A percentile compares a stretch with the other conserved stretches of the same genome.
Evolutionary conservation across 2,329 filamentous ascomycete species (phyloP).

Genomic region (Cercospora nicotianae): DNA sequence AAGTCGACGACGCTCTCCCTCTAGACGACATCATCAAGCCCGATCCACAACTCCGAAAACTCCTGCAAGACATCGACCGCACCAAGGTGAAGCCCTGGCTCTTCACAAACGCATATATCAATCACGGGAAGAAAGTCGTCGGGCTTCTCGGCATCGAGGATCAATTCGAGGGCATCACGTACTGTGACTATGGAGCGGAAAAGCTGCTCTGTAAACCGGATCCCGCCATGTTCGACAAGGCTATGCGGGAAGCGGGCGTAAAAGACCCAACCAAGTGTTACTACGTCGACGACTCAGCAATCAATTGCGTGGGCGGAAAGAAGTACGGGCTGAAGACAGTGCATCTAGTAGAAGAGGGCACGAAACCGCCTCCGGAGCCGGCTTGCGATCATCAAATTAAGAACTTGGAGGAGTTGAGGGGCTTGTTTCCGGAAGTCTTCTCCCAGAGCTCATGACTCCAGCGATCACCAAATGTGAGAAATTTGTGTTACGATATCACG

Average conservation of each 20-base stretch:
- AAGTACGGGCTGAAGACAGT: constrained; percentile 81
- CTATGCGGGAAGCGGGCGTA: constrained; percentile 79
- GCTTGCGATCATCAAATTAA: constrained; percentile 68
- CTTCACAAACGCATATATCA: constrained; percentile 94
- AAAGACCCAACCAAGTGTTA: constrained; percentile 71
- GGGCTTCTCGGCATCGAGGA: constrained; percentile 79
- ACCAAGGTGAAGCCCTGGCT: constrained; percentile 87
- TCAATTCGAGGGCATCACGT: constrained; percentile 91
- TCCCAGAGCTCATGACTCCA: constrained; percentile 47
- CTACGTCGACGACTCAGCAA: constrained; percentile 88
- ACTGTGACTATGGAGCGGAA: constrained; percentile 77
- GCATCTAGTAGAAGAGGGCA: constrained; percentile 78
- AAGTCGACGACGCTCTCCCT: constrained; percentile 92
- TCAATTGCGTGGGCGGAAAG: constrained; percentile 76
- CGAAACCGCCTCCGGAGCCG: constrained; percentile 64
- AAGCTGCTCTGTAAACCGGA: constrained; percentile 86
- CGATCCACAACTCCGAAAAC: constrained; percentile 67
- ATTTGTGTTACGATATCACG: not conserved
- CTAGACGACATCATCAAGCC: constrained; percentile 82
- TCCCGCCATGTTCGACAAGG: constrained; percentile 79
- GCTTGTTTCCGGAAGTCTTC: constrained; percentile 82
- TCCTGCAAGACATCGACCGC: constrained; percentile 80
- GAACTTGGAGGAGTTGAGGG: constrained; percentile 71
- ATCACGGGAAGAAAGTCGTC: constrained; percentile 79
- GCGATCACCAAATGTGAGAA: no score